A percentile compares a stretch with the other conserved stretches of the same genome.
phyloP scores from a whole-genome alignment of 495 filamentous ascomycete genomes.

The Staphylotrichum longicolle region DNA sequence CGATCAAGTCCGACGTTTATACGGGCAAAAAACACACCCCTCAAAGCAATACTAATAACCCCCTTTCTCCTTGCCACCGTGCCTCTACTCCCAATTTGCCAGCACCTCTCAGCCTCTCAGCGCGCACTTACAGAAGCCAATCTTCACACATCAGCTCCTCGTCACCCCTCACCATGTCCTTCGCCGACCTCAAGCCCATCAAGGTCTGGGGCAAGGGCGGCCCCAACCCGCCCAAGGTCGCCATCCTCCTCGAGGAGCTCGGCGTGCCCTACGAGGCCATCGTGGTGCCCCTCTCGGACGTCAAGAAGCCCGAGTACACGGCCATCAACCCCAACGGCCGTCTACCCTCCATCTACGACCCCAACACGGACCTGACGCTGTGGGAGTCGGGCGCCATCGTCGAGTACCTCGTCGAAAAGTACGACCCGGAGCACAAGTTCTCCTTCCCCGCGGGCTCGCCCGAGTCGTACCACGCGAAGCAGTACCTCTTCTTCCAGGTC shows the following conservation, averaged over 20 bases:
- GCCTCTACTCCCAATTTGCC: too few species aligned
- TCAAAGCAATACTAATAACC: background rate
- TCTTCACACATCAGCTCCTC: background rate
- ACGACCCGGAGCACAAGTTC: slow-evolving; percentile 61
- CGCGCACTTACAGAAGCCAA: background rate
- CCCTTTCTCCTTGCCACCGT: background rate
- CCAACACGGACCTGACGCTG: slow-evolving; percentile 62
- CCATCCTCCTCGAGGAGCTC: slow-evolving; percentile 63
- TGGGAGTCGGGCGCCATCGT: slow-evolving; percentile 76
- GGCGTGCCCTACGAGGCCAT: slow-evolving; percentile 52
- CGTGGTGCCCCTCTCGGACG: slow-evolving; percentile 42
- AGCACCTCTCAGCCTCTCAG: too few species aligned
- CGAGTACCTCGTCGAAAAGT: slow-evolving; percentile 69
- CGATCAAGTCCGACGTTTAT: too few species aligned
- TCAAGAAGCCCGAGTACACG: slow-evolving; percentile 57
- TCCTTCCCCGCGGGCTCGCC: slow-evolving; percentile 48
- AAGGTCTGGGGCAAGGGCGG: background rate
- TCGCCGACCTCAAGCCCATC: background rate
- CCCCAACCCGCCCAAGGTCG: slow-evolving; percentile 42
- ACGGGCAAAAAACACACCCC: too few species aligned
- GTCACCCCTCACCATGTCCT: background rate
- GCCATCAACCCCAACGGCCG: slow-evolving; percentile 73
- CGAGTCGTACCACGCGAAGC: slow-evolving; percentile 54
- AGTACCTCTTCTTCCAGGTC: slow-evolving; percentile 66
- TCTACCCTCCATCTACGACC: slow-evolving; percentile 60